Evolutionary conservation across 305 asterid species (phyloP).

Genomic region (Salvia sclarea): DNA sequence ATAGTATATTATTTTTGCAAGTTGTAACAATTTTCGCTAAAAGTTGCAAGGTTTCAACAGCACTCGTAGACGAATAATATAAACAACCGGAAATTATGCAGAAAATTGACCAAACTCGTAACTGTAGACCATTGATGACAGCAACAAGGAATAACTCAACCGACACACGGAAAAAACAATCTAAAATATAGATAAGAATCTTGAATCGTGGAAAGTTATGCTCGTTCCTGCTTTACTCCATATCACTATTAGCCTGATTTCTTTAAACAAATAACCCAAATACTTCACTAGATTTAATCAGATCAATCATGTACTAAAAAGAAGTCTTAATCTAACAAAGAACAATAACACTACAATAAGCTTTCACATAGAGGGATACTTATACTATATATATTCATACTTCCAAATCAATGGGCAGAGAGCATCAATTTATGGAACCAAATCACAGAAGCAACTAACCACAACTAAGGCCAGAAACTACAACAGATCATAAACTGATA

Average conservation of each 20-base stretch:
- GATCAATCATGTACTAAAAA: constrained; percentile 1
- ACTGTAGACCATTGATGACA: constrained; percentile 30
- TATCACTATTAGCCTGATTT: constrained; percentile 15
- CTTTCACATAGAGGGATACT: constrained; percentile 8
- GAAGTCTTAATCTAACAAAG: background rate
- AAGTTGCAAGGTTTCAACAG: constrained; percentile 19
- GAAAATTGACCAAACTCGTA: constrained; percentile 8
- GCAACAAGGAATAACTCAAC: constrained; percentile 27
- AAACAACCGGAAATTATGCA: constrained; percentile 24
- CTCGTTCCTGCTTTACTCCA: constrained; percentile 1
- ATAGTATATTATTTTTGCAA: background rate
- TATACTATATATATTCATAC: constrained; percentile 8
- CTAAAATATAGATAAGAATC: constrained; percentile 7
- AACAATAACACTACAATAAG: constrained; percentile 4
- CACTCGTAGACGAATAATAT: constrained; percentile 22
- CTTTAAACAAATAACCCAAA: background rate
- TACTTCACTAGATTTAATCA: background rate
- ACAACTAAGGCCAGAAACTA: constrained; percentile 19
- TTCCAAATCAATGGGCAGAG: constrained; percentile 15
- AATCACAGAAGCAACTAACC: background rate
- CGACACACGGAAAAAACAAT: background rate
- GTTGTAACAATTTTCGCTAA: background rate
- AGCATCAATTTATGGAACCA: constrained; percentile 18
- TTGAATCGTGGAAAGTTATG: constrained; percentile 21
- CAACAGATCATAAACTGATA: constrained; percentile 12